These are phyloP conservation scores for Solanum arcanum DNA, from an alignment of 257 asterid species.

Conservation along the genomic window DNA sequence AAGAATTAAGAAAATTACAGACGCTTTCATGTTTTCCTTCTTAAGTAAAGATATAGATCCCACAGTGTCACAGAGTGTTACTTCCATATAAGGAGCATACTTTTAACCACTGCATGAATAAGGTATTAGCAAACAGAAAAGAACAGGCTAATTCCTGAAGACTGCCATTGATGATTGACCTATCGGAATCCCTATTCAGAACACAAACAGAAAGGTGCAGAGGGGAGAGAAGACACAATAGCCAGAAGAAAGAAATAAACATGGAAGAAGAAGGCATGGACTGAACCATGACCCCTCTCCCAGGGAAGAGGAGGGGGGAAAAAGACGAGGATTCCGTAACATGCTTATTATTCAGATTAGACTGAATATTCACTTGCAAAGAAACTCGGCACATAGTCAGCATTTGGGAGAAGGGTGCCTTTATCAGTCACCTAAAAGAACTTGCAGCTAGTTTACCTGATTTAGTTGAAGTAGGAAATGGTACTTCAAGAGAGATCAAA, in stretches of 20 bases:
- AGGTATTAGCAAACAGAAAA: background rate
- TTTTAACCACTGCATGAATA: background rate
- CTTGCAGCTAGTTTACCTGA: background rate
- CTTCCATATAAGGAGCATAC: background rate
- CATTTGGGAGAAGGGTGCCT: background rate
- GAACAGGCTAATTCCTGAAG: background rate
- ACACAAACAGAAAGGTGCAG: background rate
- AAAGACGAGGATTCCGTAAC: background rate
- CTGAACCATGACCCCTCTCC: background rate
- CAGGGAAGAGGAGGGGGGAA: background rate
- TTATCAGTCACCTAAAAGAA: background rate
- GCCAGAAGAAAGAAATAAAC: background rate
- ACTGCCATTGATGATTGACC: background rate
- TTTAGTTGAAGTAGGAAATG: background rate
- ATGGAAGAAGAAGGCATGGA: background rate
- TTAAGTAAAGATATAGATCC: background rate
- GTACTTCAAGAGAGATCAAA: background rate
- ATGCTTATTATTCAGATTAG: background rate
- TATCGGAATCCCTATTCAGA: background rate
- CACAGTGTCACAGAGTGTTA: background rate
- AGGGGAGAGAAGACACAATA: background rate
- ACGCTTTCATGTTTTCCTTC: background rate
- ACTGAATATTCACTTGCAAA: background rate
- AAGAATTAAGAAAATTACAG: background rate
- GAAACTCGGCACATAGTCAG: background rate